Evolutionary conservation across 768 basidiomycete genomes (phyloP).

Genomic region (Termitomyces sp.): DNA sequence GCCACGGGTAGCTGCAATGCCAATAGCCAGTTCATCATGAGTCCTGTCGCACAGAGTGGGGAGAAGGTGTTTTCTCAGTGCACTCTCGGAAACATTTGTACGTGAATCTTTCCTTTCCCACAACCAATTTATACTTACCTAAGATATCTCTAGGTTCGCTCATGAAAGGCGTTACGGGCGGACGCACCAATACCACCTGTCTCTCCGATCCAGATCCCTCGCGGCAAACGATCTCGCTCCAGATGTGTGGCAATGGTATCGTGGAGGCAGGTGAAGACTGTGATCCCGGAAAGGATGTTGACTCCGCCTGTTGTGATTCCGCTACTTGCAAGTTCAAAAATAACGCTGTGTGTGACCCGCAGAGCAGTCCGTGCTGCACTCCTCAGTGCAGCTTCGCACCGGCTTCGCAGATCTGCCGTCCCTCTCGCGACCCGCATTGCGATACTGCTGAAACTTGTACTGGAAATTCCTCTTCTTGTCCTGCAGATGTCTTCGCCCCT

Average conservation of each 20-base stretch:
- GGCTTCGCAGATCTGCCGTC: constrained; percentile 63
- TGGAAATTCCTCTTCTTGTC: constrained; percentile 71
- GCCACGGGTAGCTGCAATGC: constrained; percentile 55
- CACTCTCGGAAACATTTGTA: constrained; percentile 82
- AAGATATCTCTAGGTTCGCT: constrained; percentile 46
- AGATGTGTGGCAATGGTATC: constrained; percentile 84
- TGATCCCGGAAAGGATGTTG: constrained; percentile 65
- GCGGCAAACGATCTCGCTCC: constrained; percentile 49
- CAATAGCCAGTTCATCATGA: constrained; percentile 76
- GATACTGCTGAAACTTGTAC: constrained; percentile 75
- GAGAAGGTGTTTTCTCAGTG: constrained; percentile 77
- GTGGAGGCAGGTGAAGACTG: constrained; percentile 84
- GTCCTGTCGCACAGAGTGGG: constrained; percentile 59
- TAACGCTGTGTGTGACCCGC: constrained; percentile 76
- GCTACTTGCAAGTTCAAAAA: constrained; percentile 69
- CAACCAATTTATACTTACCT: not conserved
- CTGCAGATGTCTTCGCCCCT: constrained; percentile 51
- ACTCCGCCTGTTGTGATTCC: constrained; percentile 70
- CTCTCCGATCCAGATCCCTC: constrained; percentile 53
- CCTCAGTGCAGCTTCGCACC: constrained; percentile 66
- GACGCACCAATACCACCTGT: constrained; percentile 59
- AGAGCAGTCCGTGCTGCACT: constrained; percentile 75
- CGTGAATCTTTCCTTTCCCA: constrained; percentile 16
- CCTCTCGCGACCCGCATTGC: constrained; percentile 60
- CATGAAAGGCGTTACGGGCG: constrained; percentile 44